These are phyloP conservation scores for Malassezia yamatoensis DNA, from an alignment of 1,284 basidiomycete species.

Conservation along the genomic window DNA sequence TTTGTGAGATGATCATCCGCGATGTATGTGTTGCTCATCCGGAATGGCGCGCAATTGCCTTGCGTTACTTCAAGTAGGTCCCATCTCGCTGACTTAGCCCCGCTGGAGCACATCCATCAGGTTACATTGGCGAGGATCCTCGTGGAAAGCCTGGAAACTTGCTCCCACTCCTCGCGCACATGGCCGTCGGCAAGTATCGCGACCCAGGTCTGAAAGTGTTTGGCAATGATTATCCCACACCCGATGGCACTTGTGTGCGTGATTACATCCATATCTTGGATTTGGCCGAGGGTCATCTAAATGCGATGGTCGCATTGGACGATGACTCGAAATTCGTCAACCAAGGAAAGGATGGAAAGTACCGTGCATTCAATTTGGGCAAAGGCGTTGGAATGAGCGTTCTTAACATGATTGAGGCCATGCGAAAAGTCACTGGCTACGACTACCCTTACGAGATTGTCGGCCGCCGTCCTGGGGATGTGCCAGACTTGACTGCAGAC, in stretches of 20 bases:
- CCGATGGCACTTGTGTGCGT: slow-evolving; percentile 68
- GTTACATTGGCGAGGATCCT: slow-evolving; percentile 90
- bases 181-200: slow-evolving; percentile 81
- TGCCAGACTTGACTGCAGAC: slow-evolving; percentile 91
- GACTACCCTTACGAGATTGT: slow-evolving; percentile 68
- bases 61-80: slow-evolving; percentile 91
- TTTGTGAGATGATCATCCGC: slow-evolving; percentile 81
- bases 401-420: slow-evolving; percentile 85
- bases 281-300: slow-evolving; percentile 81
- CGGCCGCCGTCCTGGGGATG: slow-evolving; percentile 78
- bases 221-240: slow-evolving; percentile 94
- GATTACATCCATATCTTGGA: slow-evolving; percentile 98
- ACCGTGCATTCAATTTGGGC: slow-evolving; percentile 92
- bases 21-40: slow-evolving; percentile 75
- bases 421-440: slow-evolving; percentile 84
- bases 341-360: slow-evolving; percentile 52
- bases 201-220: slow-evolving; percentile 78
- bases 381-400: slow-evolving; percentile 86
- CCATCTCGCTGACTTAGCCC: slow-evolving; percentile 55
- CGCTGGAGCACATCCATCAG: slow-evolving; percentile 90
- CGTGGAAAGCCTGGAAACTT: slow-evolving; percentile 88
- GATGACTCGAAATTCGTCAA: slow-evolving; percentile 54
- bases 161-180: slow-evolving; percentile 83
- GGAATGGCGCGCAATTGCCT: slow-evolving; percentile 67
- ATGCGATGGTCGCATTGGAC: slow-evolving; percentile 77